Evolutionary conservation across 305 asterid genomes (phyloP).

Genomic region (Caryopteris hybrid): DNA sequence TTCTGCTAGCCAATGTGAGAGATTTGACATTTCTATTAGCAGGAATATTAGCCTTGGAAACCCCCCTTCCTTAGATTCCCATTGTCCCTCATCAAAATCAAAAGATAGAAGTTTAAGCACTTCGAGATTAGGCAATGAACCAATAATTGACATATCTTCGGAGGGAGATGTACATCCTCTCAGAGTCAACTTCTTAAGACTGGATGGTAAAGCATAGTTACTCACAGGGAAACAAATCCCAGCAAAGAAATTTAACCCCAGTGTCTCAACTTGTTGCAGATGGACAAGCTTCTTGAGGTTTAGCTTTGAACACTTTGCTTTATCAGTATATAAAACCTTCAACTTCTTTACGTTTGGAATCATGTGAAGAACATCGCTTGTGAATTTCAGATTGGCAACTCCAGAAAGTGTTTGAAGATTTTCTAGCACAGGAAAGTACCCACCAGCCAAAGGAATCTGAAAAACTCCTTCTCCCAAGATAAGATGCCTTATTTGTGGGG

Average conservation of each 20-base stretch:
- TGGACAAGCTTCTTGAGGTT: neutral
- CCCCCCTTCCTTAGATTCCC: constrained; percentile 6
- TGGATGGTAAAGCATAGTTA: no score
- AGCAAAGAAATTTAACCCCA: neutral
- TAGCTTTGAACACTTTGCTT: neutral
- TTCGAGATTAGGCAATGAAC: constrained; percentile 22
- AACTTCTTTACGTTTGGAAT: neutral
- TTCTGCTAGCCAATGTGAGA: neutral
- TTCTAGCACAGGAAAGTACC: neutral
- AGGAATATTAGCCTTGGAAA: constrained; percentile 12
- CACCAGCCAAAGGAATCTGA: neutral
- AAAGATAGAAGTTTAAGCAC: constrained; percentile 3
- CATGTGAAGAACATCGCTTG: neutral
- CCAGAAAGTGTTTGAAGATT: neutral
- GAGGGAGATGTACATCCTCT: no score
- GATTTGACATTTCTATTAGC: neutral
- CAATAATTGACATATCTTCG: neutral
- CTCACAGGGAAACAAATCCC: no score
- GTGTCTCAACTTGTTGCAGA: neutral
- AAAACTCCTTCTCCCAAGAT: neutral
- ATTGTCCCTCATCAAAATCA: neutral
- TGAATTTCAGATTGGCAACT: neutral
- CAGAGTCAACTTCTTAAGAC: no score
- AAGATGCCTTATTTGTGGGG: constrained; percentile 4
- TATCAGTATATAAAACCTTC: neutral